Base-by-base conservation (phyloP, 2,329 filamentous ascomycete genomes). In the Phyllachora maydis region DNA sequence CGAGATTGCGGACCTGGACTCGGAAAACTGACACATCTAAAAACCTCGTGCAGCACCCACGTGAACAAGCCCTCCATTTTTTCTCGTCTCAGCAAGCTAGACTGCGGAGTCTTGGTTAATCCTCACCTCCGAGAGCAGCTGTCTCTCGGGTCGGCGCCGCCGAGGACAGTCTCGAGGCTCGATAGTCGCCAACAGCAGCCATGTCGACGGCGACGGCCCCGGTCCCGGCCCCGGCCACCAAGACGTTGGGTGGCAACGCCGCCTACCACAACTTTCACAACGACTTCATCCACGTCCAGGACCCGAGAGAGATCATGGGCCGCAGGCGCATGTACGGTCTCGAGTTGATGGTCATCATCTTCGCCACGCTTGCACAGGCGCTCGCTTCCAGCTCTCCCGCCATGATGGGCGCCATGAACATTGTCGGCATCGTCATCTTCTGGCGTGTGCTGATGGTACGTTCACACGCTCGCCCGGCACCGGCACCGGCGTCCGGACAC, bases 331-430 rank as follows among this genome's bases (percentile, higher is more conserved):
- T 54, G 51, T 65, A 90, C 45, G 79, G 79, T 31, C 55, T 81
- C 12, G 76, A 83, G 47, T 49, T 83, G 32, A 75, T 83, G 31
- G 49, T 85, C 36, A 82, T 82, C 48, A 82, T 82, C 47, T 69
- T 78, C 35, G 70, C 71, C 10, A 82, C 75, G 11, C 54, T 82
- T 26, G 74, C 69, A 21, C 74, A 82, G 47, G 54, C 73, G 16
- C 55, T 82, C 15, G 56, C 68, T 21, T 65, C 69, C 11, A 48
- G 52, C 26, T 79, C 73, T 2, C 59, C 58, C 5, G n/a, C n/a
- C n/a, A n/a, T n/a, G n/a, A n/a, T n/a, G n/a, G n/a, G n/a, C n/a
- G 54, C 66, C 2, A 60, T 78, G 32, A 57, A 69, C 28, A 54
- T 71, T 30, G 48, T 71, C 26, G 71, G 70, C 25, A 46, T 73